Evolutionary conservation across 2,329 filamentous ascomycete genomes (phyloP).

Genomic region (Diatrype stigma): DNA sequence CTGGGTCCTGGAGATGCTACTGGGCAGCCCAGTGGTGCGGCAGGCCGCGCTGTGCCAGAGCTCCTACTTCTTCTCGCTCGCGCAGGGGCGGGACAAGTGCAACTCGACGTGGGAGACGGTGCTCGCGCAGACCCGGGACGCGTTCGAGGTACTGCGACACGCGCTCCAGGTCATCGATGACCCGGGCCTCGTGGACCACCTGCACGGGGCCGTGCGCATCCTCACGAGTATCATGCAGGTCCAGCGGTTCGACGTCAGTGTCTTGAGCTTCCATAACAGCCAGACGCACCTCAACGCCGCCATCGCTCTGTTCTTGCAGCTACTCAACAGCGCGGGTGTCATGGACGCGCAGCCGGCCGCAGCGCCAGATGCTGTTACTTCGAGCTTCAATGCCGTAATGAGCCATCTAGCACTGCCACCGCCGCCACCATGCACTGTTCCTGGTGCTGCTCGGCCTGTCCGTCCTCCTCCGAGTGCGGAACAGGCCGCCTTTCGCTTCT

Average conservation of each 20-base stretch:
- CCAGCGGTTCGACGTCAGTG: conserved; percentile 27
- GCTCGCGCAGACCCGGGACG: conserved; percentile 18
- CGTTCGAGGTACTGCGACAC: conserved; percentile 15
- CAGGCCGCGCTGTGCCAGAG: conserved; percentile 16
- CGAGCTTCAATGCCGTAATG: conserved; percentile 14
- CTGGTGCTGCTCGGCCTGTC: conserved; percentile 12
- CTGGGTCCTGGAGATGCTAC: conserved; percentile 19
- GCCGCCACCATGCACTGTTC: too few relatives aligned
- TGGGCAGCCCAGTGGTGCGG: conserved; percentile 16
- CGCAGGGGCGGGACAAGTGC: conserved; percentile 5
- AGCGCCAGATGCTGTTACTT: neutral
- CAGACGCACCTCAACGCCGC: conserved; percentile 29
- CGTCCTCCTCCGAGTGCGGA: conserved; percentile 26
- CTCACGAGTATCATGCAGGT: conserved; percentile 32
- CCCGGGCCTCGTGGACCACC: conserved; percentile 11
- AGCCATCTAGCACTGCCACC: too few relatives aligned
- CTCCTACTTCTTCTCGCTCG: conserved; percentile 19
- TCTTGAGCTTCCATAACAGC: conserved; percentile 30
- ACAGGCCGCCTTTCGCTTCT: conserved; percentile 33
- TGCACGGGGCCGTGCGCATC: conserved; percentile 20
- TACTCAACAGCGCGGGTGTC: conserved; percentile 12
- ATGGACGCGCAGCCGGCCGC: too few relatives aligned
- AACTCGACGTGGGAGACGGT: conserved; percentile 14
- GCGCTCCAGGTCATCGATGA: conserved; percentile 17
- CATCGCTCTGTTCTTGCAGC: conserved; percentile 26